phyloP scores from a whole-genome alignment of 2,329 filamentous ascomycete species.

The Microcyclospora tardicrescens region DNA sequence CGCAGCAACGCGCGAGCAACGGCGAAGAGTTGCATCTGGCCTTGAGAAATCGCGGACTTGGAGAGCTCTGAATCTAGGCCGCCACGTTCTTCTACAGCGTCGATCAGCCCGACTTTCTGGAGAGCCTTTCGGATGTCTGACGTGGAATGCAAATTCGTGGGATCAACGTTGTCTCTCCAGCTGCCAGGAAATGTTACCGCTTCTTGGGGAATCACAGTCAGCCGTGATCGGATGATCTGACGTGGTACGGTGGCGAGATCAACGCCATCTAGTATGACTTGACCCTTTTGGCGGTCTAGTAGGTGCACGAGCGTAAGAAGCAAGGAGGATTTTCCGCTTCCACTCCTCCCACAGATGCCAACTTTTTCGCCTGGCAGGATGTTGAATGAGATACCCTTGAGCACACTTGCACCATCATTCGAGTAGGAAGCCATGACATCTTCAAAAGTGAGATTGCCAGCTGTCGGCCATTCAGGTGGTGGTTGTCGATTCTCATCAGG shows the following conservation, averaged over 20 bases:
- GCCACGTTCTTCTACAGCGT: constrained; percentile 14
- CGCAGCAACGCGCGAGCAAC: constrained; percentile 35
- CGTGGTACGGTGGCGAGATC: constrained; percentile 33
- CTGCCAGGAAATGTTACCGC: constrained; percentile 37
- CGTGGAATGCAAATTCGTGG: constrained; percentile 24
- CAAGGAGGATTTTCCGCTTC: constrained; percentile 41
- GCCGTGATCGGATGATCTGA: constrained; percentile 31
- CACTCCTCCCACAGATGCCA: constrained; percentile 41
- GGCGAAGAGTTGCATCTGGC: constrained; percentile 39
- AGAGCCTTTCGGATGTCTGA: constrained; percentile 32
- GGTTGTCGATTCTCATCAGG: constrained; percentile 47
- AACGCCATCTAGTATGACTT: constrained; percentile 35
- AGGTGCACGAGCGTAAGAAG: constrained; percentile 38
- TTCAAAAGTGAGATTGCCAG: constrained; percentile 60
- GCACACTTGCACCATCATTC: constrained; percentile 22
- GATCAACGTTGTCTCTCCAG: constrained; percentile 39
- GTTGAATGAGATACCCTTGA: constrained; percentile 34
- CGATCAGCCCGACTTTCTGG: constrained; percentile 31
- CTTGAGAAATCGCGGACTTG: constrained; percentile 27
- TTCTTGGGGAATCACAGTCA: constrained; percentile 40
- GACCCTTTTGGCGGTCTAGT: constrained; percentile 31
- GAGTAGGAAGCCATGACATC: constrained; percentile 36
- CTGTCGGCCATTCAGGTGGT: constrained; percentile 61
- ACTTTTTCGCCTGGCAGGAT: constrained; percentile 37
- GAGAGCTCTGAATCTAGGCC: constrained; percentile 27